phyloP scores from a whole-genome alignment of 208 protist species.

The Porcisia hertigi region DNA sequence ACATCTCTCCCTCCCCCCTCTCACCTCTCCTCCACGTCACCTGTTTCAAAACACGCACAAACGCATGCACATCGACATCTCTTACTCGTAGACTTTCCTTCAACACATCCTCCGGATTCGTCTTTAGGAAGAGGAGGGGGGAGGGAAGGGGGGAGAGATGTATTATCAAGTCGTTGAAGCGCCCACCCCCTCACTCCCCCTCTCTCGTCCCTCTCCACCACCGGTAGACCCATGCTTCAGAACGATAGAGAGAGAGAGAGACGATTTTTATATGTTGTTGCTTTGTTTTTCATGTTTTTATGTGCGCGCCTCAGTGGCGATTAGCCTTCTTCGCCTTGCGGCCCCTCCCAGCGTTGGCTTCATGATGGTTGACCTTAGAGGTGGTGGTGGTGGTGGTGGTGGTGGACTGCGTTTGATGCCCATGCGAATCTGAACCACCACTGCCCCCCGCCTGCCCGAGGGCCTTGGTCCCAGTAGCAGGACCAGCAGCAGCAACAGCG shows the following conservation, averaged over 20 bases:
- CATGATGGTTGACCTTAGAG: slow-evolving; percentile 13
- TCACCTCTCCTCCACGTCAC: not conserved
- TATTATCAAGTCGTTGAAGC: not conserved
- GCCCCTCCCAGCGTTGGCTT: slow-evolving; percentile 14
- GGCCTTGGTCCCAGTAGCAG: not conserved
- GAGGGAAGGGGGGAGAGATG: not conserved
- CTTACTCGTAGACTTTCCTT: no score
- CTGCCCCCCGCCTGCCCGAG: not conserved
- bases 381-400: no score
- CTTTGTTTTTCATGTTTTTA: not conserved
- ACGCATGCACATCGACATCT: no score
- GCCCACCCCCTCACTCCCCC: not conserved
- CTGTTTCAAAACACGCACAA: no score
- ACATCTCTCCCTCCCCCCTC: not conserved
- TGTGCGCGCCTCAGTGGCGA: not conserved
- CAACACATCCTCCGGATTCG: no score
- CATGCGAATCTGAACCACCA: not conserved
- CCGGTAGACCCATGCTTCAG: no score
- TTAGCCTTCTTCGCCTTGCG: slow-evolving; percentile 38
- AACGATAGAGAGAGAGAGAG: no score
- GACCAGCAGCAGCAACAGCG: not conserved
- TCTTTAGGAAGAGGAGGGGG: not conserved
- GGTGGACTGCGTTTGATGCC: not conserved
- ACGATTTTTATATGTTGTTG: no score
- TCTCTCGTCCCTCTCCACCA: not conserved